Percentiles rank a stretch among this genome's conserved stretches.
Conservation (phyloP, 176 grass and related monocot species). For the Thinopyrum elongatum region DNA sequence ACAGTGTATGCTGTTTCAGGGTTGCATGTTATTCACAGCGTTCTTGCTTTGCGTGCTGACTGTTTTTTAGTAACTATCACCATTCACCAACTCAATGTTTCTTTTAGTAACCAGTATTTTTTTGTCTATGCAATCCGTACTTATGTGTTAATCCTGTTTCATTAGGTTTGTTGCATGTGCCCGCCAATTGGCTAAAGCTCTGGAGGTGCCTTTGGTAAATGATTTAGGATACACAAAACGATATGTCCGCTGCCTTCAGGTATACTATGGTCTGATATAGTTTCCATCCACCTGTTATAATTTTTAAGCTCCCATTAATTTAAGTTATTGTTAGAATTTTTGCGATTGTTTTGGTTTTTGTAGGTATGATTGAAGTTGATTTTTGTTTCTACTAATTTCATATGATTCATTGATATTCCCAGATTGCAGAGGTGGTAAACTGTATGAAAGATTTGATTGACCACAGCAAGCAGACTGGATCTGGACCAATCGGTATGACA, state of each 20-base stretch:
- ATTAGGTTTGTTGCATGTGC: conserved; percentile 89
- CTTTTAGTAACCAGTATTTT: neutral
- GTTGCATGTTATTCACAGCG: neutral
- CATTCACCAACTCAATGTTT: neutral
- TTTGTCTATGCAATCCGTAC: conserved; percentile 4
- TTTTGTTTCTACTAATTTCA: conserved; percentile 29
- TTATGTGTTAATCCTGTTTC: conserved; percentile 23
- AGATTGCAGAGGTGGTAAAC: conserved; percentile 98
- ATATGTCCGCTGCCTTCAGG: conserved; percentile 98
- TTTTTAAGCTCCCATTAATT: neutral
- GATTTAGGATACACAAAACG: conserved; percentile 99
- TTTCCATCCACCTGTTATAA: conserved; percentile 15
- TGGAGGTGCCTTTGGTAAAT: conserved; percentile 98
- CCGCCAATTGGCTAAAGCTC: conserved; percentile 80
- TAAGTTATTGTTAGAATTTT: neutral
- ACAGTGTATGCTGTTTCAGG: neutral
- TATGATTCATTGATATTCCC: conserved; percentile 30
- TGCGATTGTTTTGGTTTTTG: neutral
- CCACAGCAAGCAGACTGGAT: conserved; percentile 77
- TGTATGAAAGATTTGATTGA: conserved; percentile 99
- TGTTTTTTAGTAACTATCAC: neutral
- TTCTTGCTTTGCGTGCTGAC: neutral
- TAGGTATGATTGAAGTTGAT: neutral
- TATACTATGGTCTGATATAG: conserved; percentile 22
- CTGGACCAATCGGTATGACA: conserved; percentile 80